These are phyloP conservation scores for Amorphotheca resinae DNA, from an alignment of 495 filamentous ascomycete genomes.

Conservation along the genomic window DNA sequence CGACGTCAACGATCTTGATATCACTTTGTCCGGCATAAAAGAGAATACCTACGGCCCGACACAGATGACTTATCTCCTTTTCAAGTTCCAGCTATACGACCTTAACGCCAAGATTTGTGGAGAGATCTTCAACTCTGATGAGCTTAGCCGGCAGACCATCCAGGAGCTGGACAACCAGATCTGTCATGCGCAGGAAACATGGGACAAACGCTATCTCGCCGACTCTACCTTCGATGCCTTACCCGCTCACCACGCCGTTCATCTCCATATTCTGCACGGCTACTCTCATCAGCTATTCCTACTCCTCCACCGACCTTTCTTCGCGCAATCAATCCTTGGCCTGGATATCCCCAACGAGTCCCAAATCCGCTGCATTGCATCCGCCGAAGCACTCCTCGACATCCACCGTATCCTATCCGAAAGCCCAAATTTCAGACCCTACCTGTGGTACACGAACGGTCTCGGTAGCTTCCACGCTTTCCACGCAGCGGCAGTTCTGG, in stretches of 20 bases:
- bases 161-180: constrained; percentile 30
- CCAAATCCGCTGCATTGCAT: constrained; percentile 30
- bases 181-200: constrained; percentile 26
- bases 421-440: constrained; percentile 27
- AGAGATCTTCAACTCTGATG: constrained; percentile 26
- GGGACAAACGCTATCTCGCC: constrained; percentile 27
- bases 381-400: constrained; percentile 29
- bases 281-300: constrained; percentile 36
- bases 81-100: constrained; percentile 31
- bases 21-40: constrained; percentile 25
- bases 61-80: constrained; percentile 36
- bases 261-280: constrained; percentile 34
- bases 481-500: constrained; percentile 13
- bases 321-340: constrained; percentile 30
- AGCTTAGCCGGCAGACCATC: constrained; percentile 19
- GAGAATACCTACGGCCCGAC: constrained; percentile 26
- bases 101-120: constrained; percentile 32
- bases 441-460: constrained; percentile 35
- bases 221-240: constrained; percentile 22
- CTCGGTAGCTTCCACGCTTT: constrained; percentile 31
- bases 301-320: constrained; percentile 31
- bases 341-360: constrained; percentile 30
- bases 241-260: constrained; percentile 30
- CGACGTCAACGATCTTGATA: constrained; percentile 32
- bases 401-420: constrained; percentile 30